These are phyloP conservation scores for Cystofilobasidium ferigula DNA, from an alignment of 768 basidiomycete genomes.

Conservation along the genomic window DNA sequence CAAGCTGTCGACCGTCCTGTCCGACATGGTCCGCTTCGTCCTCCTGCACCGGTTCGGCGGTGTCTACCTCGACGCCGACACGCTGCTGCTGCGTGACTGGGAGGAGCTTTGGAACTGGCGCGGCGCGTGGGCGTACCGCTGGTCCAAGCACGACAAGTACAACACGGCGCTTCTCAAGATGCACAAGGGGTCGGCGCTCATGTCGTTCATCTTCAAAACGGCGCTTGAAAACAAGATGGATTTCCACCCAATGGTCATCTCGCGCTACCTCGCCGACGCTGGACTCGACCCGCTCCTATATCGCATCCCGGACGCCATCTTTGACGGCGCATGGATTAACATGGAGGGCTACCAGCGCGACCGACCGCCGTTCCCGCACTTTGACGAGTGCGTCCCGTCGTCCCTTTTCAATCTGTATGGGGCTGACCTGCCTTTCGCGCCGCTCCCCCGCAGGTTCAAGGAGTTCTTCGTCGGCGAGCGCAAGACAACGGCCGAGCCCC, in stretches of 20 bases:
- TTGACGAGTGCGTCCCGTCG: constrained; percentile 56
- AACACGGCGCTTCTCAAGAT: constrained; percentile 93
- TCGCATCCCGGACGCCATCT: constrained; percentile 84
- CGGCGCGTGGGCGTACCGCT: constrained; percentile 92
- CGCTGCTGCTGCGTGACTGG: constrained; percentile 92
- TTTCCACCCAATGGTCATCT: constrained; percentile 95
- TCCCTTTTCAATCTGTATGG: constrained; percentile 1
- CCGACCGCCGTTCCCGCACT: constrained; percentile 86
- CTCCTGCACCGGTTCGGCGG: constrained; percentile 95
- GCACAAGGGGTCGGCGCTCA: constrained; percentile 84
- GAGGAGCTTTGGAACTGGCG: constrained; percentile 96
- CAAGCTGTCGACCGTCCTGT: constrained; percentile 79
- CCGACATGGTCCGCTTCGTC: constrained; percentile 94
- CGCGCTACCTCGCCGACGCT: constrained; percentile 80
- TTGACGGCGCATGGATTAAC: constrained; percentile 94
- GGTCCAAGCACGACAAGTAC: constrained; percentile 84
- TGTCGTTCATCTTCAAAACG: constrained; percentile 85
- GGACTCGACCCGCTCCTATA: constrained; percentile 69
- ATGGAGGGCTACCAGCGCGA: constrained; percentile 84
- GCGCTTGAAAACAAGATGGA: constrained; percentile 82
- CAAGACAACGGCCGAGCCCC: constrained; percentile 62
- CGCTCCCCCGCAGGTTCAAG: constrained; percentile 51
- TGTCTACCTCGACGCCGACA: constrained; percentile 93
- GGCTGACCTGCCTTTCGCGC: background rate
- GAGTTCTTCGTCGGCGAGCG: constrained; percentile 45